phyloP scores from a whole-genome alignment of 148 eudicot species.

The Fallopia convolvulus region DNA sequence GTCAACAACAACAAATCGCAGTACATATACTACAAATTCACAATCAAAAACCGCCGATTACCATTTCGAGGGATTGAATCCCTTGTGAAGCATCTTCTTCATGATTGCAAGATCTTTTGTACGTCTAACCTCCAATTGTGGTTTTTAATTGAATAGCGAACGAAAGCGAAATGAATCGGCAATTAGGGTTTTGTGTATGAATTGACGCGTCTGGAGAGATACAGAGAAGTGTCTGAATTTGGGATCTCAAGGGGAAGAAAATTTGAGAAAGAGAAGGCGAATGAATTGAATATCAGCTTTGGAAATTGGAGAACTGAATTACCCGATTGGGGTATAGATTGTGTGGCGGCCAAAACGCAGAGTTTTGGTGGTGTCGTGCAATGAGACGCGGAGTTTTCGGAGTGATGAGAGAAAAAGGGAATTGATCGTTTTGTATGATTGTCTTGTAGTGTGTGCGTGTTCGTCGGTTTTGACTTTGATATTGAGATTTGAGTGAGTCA shows the following conservation, averaged over 20 bases:
- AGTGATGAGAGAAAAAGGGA: not conserved
- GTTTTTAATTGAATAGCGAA: not conserved
- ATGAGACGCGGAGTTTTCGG: not conserved
- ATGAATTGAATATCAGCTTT: slow-evolving; percentile 2
- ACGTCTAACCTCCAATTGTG: not conserved
- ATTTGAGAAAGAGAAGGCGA: slow-evolving; percentile 5
- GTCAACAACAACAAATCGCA: slow-evolving; percentile 6
- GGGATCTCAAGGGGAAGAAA: slow-evolving; percentile 4
- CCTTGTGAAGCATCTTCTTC: slow-evolving; percentile 50
- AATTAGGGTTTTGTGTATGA: not conserved
- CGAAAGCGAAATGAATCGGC: not conserved
- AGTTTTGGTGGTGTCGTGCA: not conserved
- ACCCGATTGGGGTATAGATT: not conserved
- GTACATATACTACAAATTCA: not conserved
- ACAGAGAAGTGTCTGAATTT: not conserved
- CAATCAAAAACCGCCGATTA: slow-evolving; percentile 16
- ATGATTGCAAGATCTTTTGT: slow-evolving; percentile 8
- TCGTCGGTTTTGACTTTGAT: not conserved
- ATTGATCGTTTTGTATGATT: not conserved
- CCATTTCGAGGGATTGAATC: slow-evolving; percentile 95
- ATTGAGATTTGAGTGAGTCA: not conserved
- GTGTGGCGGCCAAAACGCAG: not conserved
- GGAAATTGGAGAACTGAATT: not conserved
- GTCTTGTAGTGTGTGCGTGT: not conserved
- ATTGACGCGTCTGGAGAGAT: not conserved